Evolutionary conservation across 805 yeast species (phyloP), one percentile per base, ranked within the genome.

Genomic region (Kluyveromyces starmeri): DNA sequence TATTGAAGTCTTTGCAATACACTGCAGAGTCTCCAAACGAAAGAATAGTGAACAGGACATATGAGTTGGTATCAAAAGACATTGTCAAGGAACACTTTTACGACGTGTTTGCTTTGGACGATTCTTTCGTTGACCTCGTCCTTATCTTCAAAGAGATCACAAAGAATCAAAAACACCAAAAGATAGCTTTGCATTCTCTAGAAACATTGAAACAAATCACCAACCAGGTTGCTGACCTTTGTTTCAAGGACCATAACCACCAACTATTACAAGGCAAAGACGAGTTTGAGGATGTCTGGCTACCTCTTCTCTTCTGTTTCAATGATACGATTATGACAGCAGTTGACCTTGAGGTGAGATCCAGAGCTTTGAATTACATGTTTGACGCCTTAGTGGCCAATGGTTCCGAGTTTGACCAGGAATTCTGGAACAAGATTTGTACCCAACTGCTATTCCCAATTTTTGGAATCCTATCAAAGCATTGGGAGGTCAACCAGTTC

Each of bases 251-350:
- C 13, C 54, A 43, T 12, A 40, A 45, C 13, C 43, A 38, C 19
- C 35, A 35, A 8, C 39, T 46, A 26, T 42, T 47, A 41, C 61
- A 56, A 25, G 65, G 61, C 18, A 64, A 59, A 36, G 67, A 69
- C 23, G 49, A 62, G 5, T 65, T 78, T 40, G 64, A 64, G 29
- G 76, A 75, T 43, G 64, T 76, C 10, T 84, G 95, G 94, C 82
- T 82, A 62, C 95, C 96, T 2, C 68, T 89, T n/a, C 59, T 92
- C 42, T 74, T 70, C 42, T 83, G 94, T 10, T 83, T 85, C 59
- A 84, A 86, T 51, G 86, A 83, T 41, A 80, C 89, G 6, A 83
- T 88, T 20, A 84, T 88, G 94, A 78, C 78, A 1, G 96, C 96
- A 4, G 86, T 80, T 37, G 99, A 92, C 58, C 64, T 92, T 32